Evolutionary conservation across 202 grass and related monocot species (phyloP), one percentile per base, ranked within the genome.

Genomic region (Dendrocalamus latiflorus): DNA sequence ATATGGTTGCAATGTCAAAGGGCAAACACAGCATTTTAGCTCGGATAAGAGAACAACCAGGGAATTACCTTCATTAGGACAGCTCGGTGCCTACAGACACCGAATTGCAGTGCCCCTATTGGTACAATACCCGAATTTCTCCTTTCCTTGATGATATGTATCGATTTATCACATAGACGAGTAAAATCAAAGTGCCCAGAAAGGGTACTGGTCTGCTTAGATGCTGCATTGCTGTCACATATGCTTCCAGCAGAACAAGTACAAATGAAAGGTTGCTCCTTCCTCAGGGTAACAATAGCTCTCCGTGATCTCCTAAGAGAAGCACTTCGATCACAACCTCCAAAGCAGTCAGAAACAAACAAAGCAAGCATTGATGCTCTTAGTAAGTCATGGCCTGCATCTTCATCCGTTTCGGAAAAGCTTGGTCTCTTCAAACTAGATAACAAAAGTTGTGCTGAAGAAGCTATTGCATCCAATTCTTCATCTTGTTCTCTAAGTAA

Each of bases 291-390:
- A 82, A 93, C 77, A 77, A 99, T 84, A 81, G 93, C 74, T 84
- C 93, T 87, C 42, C 85, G 76, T 55, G 89, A 82, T 70, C 89
- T 92, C 61, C 87, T 80, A 74, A 99, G 80, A 72, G 87, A 99
- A 74, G 48, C 87, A 59, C 83, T 90, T 85, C 96, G 89, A 83
- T 95, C 96, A 84, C 91, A 91, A 38, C 96, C 96, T 63, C 96
- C 96, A 90, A 99, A 95, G 78, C 93, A 99, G 81, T 99, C 96
- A 45, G 96, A 99, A 83, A 99, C 96, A 87, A 99, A 99, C 60
- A 99, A 90, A 74, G 93, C 89, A 66, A 99, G 85, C 81, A 95
- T 76, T 28, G 96, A 99, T 50, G 89, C 91, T 83, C 93, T 93
- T 62, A 87, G 56, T 60, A 95, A 77, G 79, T 99, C 87, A 65